Base-by-base conservation (phyloP, 371 early-diverging fungal genomes). In the Funneliformis caledonium region DNA sequence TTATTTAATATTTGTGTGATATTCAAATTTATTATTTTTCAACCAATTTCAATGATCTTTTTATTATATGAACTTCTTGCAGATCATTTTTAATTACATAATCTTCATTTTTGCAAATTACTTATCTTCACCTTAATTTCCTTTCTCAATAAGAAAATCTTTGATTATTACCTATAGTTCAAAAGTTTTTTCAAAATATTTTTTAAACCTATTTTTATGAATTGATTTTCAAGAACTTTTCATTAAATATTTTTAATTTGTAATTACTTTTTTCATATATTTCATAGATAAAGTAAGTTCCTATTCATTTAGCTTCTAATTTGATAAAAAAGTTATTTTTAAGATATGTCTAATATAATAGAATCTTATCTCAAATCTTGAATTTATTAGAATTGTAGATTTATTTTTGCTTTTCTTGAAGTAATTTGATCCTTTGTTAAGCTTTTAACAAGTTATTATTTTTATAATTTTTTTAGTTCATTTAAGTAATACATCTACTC, bases 251-350 rank as follows among this genome's bases (percentile, higher is more conserved):
- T 4, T 22, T 4, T 22, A 60, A 12, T 22, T 60, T 60, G 60
- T 60, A 60, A 7, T 4, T 12, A 19, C 12, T 22, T 19, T 22
- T 4, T 7, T 60, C 22, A 4, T 4, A 60, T 60, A 60, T 14
- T 7, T 60, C 14, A 42, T 64, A 52, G 6, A 50, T 37, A n/a
- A n/a, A 45, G 72, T 80, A 59, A 26, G 80, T 56, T 60, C 72
- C 2, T 3, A 22, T 45, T n/a, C 76, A 62, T 8, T 60, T 26
- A 60, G 3, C 4, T 70, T 45, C 47, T 37, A 70, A 70, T 43
- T 70, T 70, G 4, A 3, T 45, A 10, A 10, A 11, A 4, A 16
- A 5, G 3, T 16, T 19, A n/a, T 42, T 70, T 11, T 43, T 14
- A 3, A 19, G 8, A n/a, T 10, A 4, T 7, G 22, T 47, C 3